Conservation (phyloP, 805 yeast genomes). For the Kregervanrija fluxuum region DNA sequence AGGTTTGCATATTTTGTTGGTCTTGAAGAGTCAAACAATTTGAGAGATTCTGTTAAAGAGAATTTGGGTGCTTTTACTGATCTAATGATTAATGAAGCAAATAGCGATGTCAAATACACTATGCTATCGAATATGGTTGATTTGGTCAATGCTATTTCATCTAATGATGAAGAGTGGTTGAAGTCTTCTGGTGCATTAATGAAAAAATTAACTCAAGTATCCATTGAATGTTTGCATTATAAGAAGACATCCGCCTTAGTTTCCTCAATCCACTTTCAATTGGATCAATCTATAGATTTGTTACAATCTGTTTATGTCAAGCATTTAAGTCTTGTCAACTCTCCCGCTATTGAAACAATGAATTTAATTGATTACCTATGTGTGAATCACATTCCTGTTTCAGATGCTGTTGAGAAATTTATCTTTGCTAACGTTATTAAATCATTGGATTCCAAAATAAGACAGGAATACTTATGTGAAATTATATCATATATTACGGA, state of each 20-base stretch:
- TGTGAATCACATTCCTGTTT: slow-evolving; percentile 38
- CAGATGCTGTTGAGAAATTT: slow-evolving; percentile 45
- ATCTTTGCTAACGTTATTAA: slow-evolving; percentile 50
- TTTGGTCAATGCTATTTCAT: slow-evolving; percentile 46
- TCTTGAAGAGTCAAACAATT: slow-evolving; percentile 43
- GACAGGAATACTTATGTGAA: slow-evolving; percentile 44
- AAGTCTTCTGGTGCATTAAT: slow-evolving; percentile 39
- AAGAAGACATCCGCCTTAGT: slow-evolving; percentile 38
- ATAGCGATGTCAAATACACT: slow-evolving; percentile 46
- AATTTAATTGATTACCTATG: slow-evolving; percentile 37
- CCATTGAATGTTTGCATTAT: slow-evolving; percentile 36
- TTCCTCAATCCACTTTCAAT: slow-evolving; percentile 60
- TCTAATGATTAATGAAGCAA: slow-evolving; percentile 40
- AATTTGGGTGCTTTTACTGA: slow-evolving; percentile 42
- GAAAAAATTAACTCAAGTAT: slow-evolving; percentile 33
- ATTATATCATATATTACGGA: slow-evolving; percentile 44
- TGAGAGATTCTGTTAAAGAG: slow-evolving; percentile 49
- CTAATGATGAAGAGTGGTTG: slow-evolving; percentile 47
- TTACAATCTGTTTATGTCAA: slow-evolving; percentile 46
- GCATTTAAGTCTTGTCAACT: slow-evolving; percentile 8
- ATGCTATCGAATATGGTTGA: slow-evolving; percentile 73
- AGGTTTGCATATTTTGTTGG: slow-evolving; percentile 61
- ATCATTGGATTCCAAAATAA: slow-evolving; percentile 36
- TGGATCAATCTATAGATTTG: slow-evolving; percentile 60
- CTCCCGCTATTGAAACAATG: slow-evolving; percentile 28